Evolutionary conservation across 768 basidiomycete genomes (phyloP).

Genomic region (Tephrocybe sp.): DNA sequence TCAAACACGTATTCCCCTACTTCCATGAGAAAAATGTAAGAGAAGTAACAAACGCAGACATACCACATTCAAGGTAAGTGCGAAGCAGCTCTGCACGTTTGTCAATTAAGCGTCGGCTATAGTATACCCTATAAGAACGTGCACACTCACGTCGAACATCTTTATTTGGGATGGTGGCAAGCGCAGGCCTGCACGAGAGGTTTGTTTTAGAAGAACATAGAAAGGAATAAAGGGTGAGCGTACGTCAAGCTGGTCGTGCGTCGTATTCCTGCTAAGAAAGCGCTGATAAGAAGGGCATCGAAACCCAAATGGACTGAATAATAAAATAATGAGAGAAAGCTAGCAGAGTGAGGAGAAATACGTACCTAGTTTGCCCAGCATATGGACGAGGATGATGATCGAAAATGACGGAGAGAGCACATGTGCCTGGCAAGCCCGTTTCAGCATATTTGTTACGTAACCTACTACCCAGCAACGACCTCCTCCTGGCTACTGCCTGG

Average conservation of each 20-base stretch:
- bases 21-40: conserved; percentile 4
- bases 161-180: conserved; percentile 81
- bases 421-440: conserved; percentile 6
- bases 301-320: conserved; percentile 60
- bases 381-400: conserved; percentile 18
- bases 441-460: conserved; percentile 16
- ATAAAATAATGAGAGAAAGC: conserved; percentile 10
- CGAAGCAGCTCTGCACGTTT: conserved; percentile 56
- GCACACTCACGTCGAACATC: conserved; percentile 74
- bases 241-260: conserved; percentile 86
- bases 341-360: conserved; percentile 1
- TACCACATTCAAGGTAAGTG: conserved; percentile 80
- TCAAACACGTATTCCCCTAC: conserved; percentile 85
- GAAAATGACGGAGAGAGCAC: conserved; percentile 5
- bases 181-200: conserved; percentile 53
- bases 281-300: conserved; percentile 76
- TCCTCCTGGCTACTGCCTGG: conserved; percentile 3
- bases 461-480: not conserved
- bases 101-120: not conserved
- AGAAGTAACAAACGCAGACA: not conserved
- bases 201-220: not conserved
- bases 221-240: conserved; percentile 19
- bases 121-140: not conserved
- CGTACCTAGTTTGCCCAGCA: conserved; percentile 62
- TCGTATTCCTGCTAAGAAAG: conserved; percentile 81